Base-by-base conservation (phyloP, 352 stramenopile species). In the Phytophthora pini region DNA sequence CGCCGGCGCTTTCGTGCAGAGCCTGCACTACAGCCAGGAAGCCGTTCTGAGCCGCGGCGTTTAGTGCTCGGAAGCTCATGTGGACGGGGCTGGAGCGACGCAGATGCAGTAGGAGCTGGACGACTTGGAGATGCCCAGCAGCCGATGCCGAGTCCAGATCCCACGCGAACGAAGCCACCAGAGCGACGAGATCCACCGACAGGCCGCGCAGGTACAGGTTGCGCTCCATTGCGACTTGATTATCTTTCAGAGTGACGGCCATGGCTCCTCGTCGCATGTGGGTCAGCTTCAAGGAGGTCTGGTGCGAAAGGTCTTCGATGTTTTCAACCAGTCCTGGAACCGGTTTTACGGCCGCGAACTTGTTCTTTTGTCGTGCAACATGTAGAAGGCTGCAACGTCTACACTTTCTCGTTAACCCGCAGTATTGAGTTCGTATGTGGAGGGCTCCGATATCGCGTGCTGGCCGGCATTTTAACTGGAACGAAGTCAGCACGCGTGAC, bases 101-200 rank as follows among this genome's bases (percentile, higher is more conserved):
- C 6, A 46, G 4, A 29, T 49, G 50, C 12, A 75, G 56, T 24
- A 75, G 50, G 13, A 75, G 56, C 31, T 56, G 39, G 8, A 81
- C 61, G 3, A 81, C 61, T 3, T 62, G 46, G 22, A 78, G 54
- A 26, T 58, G 65, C 1, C 74, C 74, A 10, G 22, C 26, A 20
- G 56, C 46, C 9, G 74, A 61, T 0, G 70, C 74, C 2, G 56
- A 49, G 58, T 82, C 44, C 49, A 82, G 31, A 44, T 71, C 54
- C 55, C 69, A 80, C 3, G 61, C 62, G 50, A 74, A 85, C 2
- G 45, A 55, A 17, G 76, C 70, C 40, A 85, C 60, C 20, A 61
- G 55, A 5, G 63, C 50, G 5, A 56, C 63, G 17, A 85, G 61
- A 43, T 78, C 73, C 3, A 29, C 26, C 1, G 64, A 62, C 12